Evolutionary conservation across 2,329 filamentous ascomycete genomes (phyloP).

Genomic region (Dothistroma septosporum): DNA sequence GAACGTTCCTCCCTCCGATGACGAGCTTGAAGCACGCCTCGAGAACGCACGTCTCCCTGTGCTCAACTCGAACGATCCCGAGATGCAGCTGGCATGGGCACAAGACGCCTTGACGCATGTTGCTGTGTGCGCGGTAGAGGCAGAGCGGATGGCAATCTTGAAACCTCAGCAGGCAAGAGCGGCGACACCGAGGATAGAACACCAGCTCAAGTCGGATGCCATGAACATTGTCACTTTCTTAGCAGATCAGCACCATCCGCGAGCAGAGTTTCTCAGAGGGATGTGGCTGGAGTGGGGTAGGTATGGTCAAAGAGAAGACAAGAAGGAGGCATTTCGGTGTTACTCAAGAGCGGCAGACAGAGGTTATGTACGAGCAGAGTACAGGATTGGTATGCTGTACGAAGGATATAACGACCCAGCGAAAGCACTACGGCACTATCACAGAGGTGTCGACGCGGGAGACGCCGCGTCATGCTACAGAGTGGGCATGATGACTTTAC

Average conservation of each 20-base stretch:
- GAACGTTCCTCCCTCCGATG: slow-evolving; percentile 88
- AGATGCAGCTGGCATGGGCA: slow-evolving; percentile 96
- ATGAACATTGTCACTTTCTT: slow-evolving; percentile 89
- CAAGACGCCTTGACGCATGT: slow-evolving; percentile 87
- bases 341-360: slow-evolving; percentile 83
- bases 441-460: slow-evolving; percentile 69
- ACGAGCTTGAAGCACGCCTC: slow-evolving; percentile 85
- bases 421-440: slow-evolving; percentile 89
- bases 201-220: slow-evolving; percentile 81
- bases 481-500: slow-evolving; percentile 93
- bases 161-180: slow-evolving; percentile 51
- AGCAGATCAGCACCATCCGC: slow-evolving; percentile 85
- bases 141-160: slow-evolving; percentile 59
- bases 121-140: slow-evolving; percentile 75
- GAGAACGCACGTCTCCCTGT: slow-evolving; percentile 80
- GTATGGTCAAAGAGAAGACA: slow-evolving; percentile 84
- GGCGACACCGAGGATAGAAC: slow-evolving; percentile 79
- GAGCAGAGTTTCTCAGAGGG: slow-evolving; percentile 87
- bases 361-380: slow-evolving; percentile 84
- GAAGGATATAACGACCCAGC: slow-evolving; percentile 89
- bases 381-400: slow-evolving; percentile 97
- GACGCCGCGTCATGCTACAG: slow-evolving; percentile 87
- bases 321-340: slow-evolving; percentile 85
- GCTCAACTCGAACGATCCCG: slow-evolving; percentile 86
- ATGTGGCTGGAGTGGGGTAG: slow-evolving; percentile 99